A percentile compares a stretch with the other conserved stretches of the same genome.
phyloP scores from a whole-genome alignment of 441 rosid genomes.

The Heliophila coronopifolia region DNA sequence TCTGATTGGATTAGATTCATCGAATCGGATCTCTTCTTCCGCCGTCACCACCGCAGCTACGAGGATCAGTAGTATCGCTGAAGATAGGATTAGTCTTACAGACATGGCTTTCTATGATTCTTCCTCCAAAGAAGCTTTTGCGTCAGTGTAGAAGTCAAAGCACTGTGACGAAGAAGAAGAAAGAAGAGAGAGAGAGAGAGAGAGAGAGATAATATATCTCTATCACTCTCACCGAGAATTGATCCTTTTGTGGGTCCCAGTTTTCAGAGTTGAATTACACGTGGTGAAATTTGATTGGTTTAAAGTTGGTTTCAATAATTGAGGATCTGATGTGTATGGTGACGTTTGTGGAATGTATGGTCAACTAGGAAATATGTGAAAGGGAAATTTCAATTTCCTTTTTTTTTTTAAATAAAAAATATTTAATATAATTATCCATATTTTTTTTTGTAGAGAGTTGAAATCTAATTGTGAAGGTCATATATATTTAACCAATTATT shows the following conservation, averaged over 20 bases:
- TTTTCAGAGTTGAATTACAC: too few relatives aligned
- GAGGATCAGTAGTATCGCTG: not conserved
- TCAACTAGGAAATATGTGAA: not conserved
- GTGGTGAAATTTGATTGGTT: conserved; percentile 1
- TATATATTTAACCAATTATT: too few relatives aligned
- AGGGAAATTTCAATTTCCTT: too few relatives aligned
- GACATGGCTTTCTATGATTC: conserved; percentile 13
- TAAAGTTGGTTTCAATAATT: not conserved
- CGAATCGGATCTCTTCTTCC: conserved; percentile 31
- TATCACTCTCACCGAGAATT: not conserved
- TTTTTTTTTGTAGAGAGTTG: too few relatives aligned
- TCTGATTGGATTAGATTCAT: conserved; percentile 53
- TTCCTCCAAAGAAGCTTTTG: not conserved
- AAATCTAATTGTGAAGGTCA: too few relatives aligned
- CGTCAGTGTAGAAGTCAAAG: too few relatives aligned
- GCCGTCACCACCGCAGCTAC: conserved; percentile 1
- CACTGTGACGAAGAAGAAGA: too few relatives aligned
- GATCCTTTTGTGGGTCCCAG: not conserved
- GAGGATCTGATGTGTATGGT: not conserved
- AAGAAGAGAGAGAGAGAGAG: not conserved
- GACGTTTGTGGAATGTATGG: not conserved
- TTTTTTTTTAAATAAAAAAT: too few relatives aligned
- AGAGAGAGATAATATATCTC: conserved; percentile 4
- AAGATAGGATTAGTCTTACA: conserved; percentile 1
- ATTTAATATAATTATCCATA: too few relatives aligned